Evolutionary conservation across 345 rosid species (phyloP).

Genomic region (Salix brachista): DNA sequence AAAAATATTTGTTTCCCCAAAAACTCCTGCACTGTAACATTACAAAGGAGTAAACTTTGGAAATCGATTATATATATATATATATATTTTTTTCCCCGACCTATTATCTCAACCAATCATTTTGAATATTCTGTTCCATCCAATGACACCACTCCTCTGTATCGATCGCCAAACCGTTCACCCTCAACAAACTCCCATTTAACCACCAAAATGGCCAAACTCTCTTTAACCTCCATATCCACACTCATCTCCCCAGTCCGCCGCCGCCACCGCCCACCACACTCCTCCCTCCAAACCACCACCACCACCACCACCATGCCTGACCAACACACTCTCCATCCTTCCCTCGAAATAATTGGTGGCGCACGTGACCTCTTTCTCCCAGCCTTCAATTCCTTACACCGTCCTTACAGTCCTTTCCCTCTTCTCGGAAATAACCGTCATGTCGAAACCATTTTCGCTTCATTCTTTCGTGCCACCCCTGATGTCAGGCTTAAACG

Average conservation of each 20-base stretch:
- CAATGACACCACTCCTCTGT: background rate
- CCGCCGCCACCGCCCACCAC: constrained; percentile 3
- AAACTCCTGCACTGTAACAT: too few relatives aligned
- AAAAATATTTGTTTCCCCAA: too few relatives aligned
- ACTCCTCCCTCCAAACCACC: constrained; percentile 29
- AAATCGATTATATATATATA: too few relatives aligned
- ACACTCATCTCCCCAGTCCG: background rate
- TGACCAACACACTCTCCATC: constrained; percentile 25
- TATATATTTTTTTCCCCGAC: background rate
- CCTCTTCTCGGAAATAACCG: constrained; percentile 49
- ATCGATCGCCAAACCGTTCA: background rate
- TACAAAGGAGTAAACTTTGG: too few relatives aligned
- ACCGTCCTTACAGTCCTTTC: constrained; percentile 49
- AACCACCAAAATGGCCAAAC: background rate
- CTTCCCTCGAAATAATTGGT: constrained; percentile 69
- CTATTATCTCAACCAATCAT: background rate
- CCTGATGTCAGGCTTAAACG: constrained; percentile 45
- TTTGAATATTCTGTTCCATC: background rate
- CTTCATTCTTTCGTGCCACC: constrained; percentile 42
- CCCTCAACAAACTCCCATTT: too few relatives aligned
- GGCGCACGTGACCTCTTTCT: constrained; percentile 56
- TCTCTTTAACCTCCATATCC: background rate
- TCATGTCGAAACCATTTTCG: constrained; percentile 68
- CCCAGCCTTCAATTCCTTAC: constrained; percentile 48
- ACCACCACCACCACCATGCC: constrained; percentile 32